Conservation (phyloP, 73 alveolate genomes). For the Paramecium pentaurelia region DNA sequence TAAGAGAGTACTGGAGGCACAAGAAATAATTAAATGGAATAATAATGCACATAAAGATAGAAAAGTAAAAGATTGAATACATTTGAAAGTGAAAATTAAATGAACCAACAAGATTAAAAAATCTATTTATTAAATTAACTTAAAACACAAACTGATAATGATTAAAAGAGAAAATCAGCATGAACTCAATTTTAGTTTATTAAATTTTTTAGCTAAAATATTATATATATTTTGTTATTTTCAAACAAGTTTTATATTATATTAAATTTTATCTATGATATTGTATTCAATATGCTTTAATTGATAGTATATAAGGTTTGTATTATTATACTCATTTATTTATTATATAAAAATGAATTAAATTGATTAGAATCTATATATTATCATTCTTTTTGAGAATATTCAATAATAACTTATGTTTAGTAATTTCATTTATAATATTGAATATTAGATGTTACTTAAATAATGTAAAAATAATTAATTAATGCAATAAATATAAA, state of each 20-base stretch:
- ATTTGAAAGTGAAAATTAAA: not conserved
- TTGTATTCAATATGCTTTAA: not conserved
- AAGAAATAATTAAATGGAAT: not conserved
- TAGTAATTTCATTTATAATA: constrained; percentile 90
- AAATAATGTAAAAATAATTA: not conserved
- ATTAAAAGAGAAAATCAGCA: not conserved
- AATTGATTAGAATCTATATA: no score
- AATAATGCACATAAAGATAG: not conserved
- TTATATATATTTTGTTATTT: not conserved
- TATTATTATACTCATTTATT: no score
- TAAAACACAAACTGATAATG: not conserved
- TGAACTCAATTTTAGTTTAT: not conserved
- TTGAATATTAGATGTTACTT: not conserved
- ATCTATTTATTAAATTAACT: not conserved
- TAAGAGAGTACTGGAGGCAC: constrained; percentile 35
- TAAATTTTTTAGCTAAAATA: not conserved
- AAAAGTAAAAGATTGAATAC: constrained; percentile 39
- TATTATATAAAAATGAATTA: no score
- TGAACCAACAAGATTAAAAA: not conserved
- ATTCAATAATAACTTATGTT: no score
- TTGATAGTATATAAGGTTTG: not conserved
- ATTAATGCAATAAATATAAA: not conserved
- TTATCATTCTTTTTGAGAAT: no score
- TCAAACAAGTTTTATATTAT: not conserved
- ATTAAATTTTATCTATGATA: not conserved